phyloP scores from a whole-genome alignment of 345 rosid species.

The Abelmoschus esculentus region DNA sequence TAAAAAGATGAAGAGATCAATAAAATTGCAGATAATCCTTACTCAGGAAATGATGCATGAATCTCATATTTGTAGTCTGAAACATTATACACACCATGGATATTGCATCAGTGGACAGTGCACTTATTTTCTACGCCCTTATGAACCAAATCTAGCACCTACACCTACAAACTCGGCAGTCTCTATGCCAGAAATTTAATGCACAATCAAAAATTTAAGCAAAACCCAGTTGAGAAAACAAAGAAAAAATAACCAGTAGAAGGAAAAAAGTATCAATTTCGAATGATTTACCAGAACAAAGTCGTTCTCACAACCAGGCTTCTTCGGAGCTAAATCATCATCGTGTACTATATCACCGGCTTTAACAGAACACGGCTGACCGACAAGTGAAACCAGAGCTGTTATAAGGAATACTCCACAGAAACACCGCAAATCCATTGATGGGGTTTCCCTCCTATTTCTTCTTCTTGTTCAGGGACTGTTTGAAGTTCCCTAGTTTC shows the following conservation, averaged over 20 bases:
- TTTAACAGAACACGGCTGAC: slow-evolving; percentile 33
- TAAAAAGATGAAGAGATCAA: background rate
- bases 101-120: too few species aligned
- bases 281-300: slow-evolving; percentile 67
- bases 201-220: slow-evolving; percentile 14
- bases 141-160: too few species aligned
- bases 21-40: background rate
- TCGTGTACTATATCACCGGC: slow-evolving; percentile 94
- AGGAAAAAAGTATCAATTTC: background rate
- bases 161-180: too few species aligned
- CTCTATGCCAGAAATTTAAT: too few species aligned
- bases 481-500: slow-evolving; percentile 12
- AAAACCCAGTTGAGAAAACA: slow-evolving; percentile 23
- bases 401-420: slow-evolving; percentile 22
- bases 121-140: too few species aligned
- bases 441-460: background rate
- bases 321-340: slow-evolving; percentile 80
- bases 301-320: slow-evolving; percentile 98
- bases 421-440: slow-evolving; percentile 56
- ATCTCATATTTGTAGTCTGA: background rate
- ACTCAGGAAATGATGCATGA: background rate
- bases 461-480: slow-evolving; percentile 12
- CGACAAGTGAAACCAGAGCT: slow-evolving; percentile 41
- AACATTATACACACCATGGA: too few species aligned
- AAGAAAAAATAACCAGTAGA: slow-evolving; percentile 21